Base-by-base conservation (phyloP, 176 grass and related monocot species). In the Phoenix dactylifera region DNA sequence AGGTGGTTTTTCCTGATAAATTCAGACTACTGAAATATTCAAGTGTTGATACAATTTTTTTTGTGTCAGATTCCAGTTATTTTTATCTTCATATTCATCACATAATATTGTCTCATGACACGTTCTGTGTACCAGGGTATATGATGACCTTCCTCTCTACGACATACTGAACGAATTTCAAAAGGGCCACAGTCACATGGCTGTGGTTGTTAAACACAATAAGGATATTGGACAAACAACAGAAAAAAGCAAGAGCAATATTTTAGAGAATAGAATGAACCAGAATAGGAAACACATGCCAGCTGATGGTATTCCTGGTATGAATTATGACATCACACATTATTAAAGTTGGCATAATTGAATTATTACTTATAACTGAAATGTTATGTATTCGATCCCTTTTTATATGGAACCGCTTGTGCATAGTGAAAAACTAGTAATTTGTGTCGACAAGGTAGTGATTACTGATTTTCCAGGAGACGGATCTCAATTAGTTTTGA, bases 121-220 rank as follows among this genome's bases (percentile, higher is more conserved):
- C 35, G 12, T 14, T 1, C 35, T 12, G 9, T 12, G 10, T 32
- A 32, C 35, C 76, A 98, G 88, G 93, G 87, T 92, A 57, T 73
- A 71, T 76, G 93, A 78, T 71, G 93, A 98, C 85, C 79, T 92
- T 72, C 93, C 93, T 77, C 81, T 98, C 2, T 98, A 98, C 73
- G 93, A 88, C 73, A 98, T 98, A 76, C 79, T 98, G 70, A 98
- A 98, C 73, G 87, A 98, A 71, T 98, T 98, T 76, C 93, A 98
- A 67, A 92, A 98, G 85, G 88, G 87, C 19, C 93, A 98, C 73
- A 98, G 93, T 58, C 93, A 98, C 64, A 98, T 98, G 93, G 87
- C 88, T 57, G 87, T 98, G 73, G 87, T 98, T 57, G 72, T 92
- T 65, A 92, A 92, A 79, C 76, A 23, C 66, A 81, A 19, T 50